Conservation (phyloP, 179 eudicot genomes). For the Patellifolia procumbens region DNA sequence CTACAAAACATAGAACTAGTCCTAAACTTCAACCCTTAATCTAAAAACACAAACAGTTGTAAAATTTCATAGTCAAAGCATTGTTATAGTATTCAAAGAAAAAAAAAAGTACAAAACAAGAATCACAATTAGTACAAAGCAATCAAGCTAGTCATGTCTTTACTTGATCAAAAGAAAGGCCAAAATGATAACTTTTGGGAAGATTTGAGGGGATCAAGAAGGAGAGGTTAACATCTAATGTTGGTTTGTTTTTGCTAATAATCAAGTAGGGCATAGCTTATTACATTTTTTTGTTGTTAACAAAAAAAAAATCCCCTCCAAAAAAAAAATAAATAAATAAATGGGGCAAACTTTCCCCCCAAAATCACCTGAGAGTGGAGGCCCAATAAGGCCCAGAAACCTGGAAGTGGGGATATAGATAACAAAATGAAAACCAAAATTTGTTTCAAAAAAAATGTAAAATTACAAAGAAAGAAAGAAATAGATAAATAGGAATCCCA, state of each 20-base stretch:
- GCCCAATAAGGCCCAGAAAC: constrained; percentile 36
- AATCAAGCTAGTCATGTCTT: constrained; percentile 20
- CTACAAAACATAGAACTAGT: no score
- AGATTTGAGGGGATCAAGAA: neutral
- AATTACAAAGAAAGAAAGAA: neutral
- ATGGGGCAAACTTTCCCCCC: constrained; percentile 13
- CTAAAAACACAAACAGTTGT: neutral
- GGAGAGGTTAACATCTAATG: constrained; percentile 16
- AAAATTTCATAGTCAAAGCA: constrained; percentile 13
- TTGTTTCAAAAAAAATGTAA: no score
- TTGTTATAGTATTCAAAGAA: neutral
- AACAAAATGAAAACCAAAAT: neutral
- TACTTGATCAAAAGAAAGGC: constrained; percentile 18
- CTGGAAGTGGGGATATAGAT: neutral
- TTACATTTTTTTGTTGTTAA: no score
- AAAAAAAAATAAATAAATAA: no score
- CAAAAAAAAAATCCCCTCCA: neutral
- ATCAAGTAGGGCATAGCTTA: constrained; percentile 28
- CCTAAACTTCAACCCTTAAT: neutral
- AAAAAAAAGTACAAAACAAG: constrained; percentile 21
- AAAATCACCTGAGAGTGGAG: constrained; percentile 38
- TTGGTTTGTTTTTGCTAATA: constrained; percentile 16
- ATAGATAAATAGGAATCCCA: constrained; percentile 22
- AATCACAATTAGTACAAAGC: constrained; percentile 16
- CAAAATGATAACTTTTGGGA: constrained; percentile 19